phyloP scores from a whole-genome alignment of 2,329 filamentous ascomycete species.

The Epicoccum sorghinum region DNA sequence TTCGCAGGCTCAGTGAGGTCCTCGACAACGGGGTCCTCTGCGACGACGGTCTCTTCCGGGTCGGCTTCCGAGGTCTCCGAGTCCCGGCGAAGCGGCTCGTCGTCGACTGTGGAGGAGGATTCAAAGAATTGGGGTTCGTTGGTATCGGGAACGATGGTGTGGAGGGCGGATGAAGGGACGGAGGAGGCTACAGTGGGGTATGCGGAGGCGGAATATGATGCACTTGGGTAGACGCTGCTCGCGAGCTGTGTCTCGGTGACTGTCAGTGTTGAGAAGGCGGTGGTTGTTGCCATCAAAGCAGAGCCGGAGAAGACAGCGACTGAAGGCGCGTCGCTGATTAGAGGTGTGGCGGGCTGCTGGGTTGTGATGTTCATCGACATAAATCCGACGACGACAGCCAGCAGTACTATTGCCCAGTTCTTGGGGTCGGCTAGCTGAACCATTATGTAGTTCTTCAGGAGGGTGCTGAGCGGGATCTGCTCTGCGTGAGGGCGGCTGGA shows the following conservation, averaged over 20 bases:
- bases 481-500: slow-evolving; percentile 21
- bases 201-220: slow-evolving; percentile 2
- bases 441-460: slow-evolving; percentile 61
- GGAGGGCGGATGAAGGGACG: background rate
- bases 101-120: slow-evolving; percentile 7
- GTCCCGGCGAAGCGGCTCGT: slow-evolving; percentile 14
- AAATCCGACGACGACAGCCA: slow-evolving; percentile 53
- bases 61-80: slow-evolving; percentile 12
- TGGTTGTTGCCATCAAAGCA: slow-evolving; percentile 27
- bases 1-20: slow-evolving; percentile 17
- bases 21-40: slow-evolving; percentile 8
- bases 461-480: slow-evolving; percentile 58
- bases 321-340: slow-evolving; percentile 12
- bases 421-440: slow-evolving; percentile 59
- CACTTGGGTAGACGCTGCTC: slow-evolving; percentile 9
- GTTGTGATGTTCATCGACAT: slow-evolving; percentile 40
- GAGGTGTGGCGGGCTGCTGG: slow-evolving; percentile 9
- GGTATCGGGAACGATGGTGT: slow-evolving; percentile 8
- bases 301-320: slow-evolving; percentile 3
- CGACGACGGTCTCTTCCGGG: slow-evolving; percentile 12
- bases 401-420: slow-evolving; percentile 58
- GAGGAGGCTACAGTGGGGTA: slow-evolving; percentile 1
- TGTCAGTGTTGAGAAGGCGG: slow-evolving; percentile 34
- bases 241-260: slow-evolving; percentile 29
- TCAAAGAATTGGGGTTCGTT: slow-evolving; percentile 12